phyloP scores from a whole-genome alignment of 2,329 filamentous ascomycete genomes.

The Epichloe coenophiala region DNA sequence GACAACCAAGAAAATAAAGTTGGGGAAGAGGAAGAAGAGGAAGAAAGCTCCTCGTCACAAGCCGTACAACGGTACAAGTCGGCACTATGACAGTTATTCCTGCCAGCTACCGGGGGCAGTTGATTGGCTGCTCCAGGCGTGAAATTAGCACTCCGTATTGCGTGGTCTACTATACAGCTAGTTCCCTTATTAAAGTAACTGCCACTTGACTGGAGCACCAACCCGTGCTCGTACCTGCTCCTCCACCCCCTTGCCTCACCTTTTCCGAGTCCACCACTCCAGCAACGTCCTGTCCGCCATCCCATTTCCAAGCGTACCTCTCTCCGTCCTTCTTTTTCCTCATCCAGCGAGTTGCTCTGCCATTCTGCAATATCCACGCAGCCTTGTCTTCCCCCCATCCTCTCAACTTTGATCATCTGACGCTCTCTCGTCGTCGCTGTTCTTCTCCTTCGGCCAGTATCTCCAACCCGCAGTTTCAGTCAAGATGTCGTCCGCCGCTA shows the following conservation, averaged over 20 bases:
- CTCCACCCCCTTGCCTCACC: slow-evolving; percentile 2
- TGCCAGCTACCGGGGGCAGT: background rate
- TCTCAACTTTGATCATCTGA: slow-evolving; percentile 4
- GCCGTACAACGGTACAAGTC: too few relatives aligned
- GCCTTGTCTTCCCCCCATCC: slow-evolving; percentile 4
- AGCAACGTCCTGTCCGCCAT: slow-evolving; percentile 4
- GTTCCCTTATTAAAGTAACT: background rate
- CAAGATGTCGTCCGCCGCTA: slow-evolving; percentile 15
- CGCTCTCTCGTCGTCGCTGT: slow-evolving; percentile 7
- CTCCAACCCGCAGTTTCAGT: slow-evolving; percentile 3
- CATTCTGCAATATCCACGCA: slow-evolving; percentile 2
- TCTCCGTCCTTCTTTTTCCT: slow-evolving; percentile 6
- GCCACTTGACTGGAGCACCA: background rate
- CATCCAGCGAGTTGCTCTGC: slow-evolving; percentile 6
- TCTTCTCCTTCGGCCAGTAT: slow-evolving; percentile 5
- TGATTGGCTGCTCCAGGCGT: slow-evolving; percentile 6
- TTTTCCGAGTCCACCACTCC: slow-evolving; percentile 1
- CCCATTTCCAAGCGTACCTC: slow-evolving; percentile 5
- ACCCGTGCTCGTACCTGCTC: slow-evolving; percentile 5
- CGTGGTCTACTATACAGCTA: background rate
- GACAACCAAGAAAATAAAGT: too few relatives aligned
- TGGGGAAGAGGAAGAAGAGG: too few relatives aligned
- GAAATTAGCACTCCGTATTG: slow-evolving; percentile 7
- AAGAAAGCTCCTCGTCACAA: too few relatives aligned
- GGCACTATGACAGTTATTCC: background rate